Base-by-base conservation (phyloP, 2,329 filamentous ascomycete species). In the Epichloe scottii region DNA sequence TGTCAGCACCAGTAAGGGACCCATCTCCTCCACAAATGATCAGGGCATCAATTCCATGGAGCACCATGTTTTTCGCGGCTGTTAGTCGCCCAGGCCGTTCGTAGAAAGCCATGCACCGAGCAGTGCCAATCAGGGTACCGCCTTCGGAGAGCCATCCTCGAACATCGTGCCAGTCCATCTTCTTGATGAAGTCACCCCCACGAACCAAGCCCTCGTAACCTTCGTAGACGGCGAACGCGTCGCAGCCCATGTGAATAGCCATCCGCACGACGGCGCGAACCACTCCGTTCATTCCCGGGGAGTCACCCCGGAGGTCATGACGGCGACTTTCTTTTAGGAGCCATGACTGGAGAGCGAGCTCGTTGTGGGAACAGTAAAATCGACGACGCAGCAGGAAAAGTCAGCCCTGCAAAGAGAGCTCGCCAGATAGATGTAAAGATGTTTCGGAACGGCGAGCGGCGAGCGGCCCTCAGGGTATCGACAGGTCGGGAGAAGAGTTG, bases 21-120 rank as follows among this genome's bases (percentile, higher is more conserved):
- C 93, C 93, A 66, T 98, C 93, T 72, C 93, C 93, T 66, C 93
- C 93, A 67, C 91, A 97, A 65, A 98, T 94, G 61, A 98, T 85
- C 60, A 98, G 76, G 50, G 93, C 93, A 66, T 98, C 89, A 58
- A 98, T 97, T 63, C 93, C 93, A 59, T 88, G 82, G 54, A 89
- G 69, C 41, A 98, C 80, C 82, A 98, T 84, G 73, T 98, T 96
- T 76, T 91, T 95, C 53, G 93, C 93, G 2, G 89, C 93, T 50
- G 75, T 78, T 54, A 95, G 70, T 57, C 93, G 85, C 17, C 93
- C 93, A 33, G 84, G 73, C 45, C 93, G 85, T 68, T 96, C 85
- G 70, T 87, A 91, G 72, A 98, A 98, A 51, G 81, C 83, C 81
- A 85, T 88, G 73, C 90, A 95, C 56, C 93, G 80, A 51, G 93